These are phyloP conservation scores for Scutellaria galericulata DNA, from an alignment of 257 asterid genomes.

Conservation along the genomic window DNA sequence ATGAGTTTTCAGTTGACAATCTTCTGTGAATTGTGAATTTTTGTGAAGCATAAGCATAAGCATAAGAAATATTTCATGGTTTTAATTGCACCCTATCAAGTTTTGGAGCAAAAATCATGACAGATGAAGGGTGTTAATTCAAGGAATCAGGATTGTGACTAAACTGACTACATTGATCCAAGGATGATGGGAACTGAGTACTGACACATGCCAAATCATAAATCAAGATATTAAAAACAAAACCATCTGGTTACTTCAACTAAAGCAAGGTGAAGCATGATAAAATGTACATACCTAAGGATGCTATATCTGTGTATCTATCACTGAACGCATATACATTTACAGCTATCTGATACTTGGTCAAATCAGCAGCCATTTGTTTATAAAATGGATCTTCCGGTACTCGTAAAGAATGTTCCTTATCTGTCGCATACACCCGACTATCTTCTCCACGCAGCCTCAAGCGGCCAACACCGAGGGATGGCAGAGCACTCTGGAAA, in stretches of 20 bases:
- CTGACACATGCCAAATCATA: conserved; percentile 8
- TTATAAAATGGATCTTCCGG: conserved; percentile 99
- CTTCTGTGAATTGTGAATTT: conserved; percentile 2
- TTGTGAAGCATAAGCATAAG: conserved; percentile 17
- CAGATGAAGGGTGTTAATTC: conserved; percentile 1
- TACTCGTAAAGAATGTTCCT: conserved; percentile 77
- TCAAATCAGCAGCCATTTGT: conserved; percentile 99
- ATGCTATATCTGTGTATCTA: conserved; percentile 88
- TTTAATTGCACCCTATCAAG: background rate
- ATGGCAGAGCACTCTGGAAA: conserved; percentile 91
- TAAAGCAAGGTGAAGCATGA: conserved; percentile 11
- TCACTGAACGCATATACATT: conserved; percentile 93
- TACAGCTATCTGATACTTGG: conserved; percentile 91
- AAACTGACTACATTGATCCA: background rate
- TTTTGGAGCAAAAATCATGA: conserved; percentile 6
- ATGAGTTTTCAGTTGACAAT: conserved; percentile 11
- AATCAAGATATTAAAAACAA: conserved; percentile 18
- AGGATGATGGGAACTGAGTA: background rate
- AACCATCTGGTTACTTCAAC: conserved; percentile 7
- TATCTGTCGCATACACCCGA: conserved; percentile 87
- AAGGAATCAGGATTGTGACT: conserved; percentile 25
- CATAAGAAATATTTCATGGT: conserved; percentile 7
- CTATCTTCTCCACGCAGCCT: conserved; percentile 92
- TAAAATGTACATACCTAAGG: conserved; percentile 64
- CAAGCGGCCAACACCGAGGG: conserved; percentile 93